Base-by-base conservation (phyloP, 2,329 filamentous ascomycete species). In the Laburnicola sp. region DNA sequence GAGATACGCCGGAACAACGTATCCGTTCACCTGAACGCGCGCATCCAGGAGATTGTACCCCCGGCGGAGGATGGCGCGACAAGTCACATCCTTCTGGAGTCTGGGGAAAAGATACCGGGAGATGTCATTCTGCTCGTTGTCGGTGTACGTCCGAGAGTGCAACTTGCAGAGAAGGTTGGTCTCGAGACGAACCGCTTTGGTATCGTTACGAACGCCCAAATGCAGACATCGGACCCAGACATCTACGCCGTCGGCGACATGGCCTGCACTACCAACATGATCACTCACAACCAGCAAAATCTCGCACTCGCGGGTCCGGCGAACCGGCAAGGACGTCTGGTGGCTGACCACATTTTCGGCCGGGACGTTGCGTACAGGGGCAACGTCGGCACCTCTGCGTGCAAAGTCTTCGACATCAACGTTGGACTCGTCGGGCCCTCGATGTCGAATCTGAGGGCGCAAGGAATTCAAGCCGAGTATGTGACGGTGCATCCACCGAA, bases 191-290 rank as follows among this genome's bases (percentile, higher is more conserved):
- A 53, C 48, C 28, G 41, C 25, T 39, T 31, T 23, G 50, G 50
- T 11, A 42, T 64, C 10, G 42, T 41, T 16, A 58, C 60, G 8
- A 60, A 64, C 45, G 50, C 45, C 2, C 47, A 53, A 21, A 62
- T 67, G 60, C 63, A 63, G 47, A 64, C 60, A 1, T 59, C 57
- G 3, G 63, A 67, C 41, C 53, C 54, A 35, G 51, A 65, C 42
- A 62, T 67, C 42, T 67, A 65, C 51, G 62, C 63, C 4, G 60
- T 65, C 3, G 64, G 64, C 2, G 64, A 67, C 51, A 64, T 67
- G 64, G 56, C 59, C 11, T 57, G 59, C 43, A 62, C 64, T 22
- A 43, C 48, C 26, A 49, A 67, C 45, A 31, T 47, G 16, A 53
- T 67, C 25, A 42, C 51, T 5, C 46, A 45, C 8, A 23, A n/a